Evolutionary conservation across 495 filamentous ascomycete genomes (phyloP).

Genomic region (Penicillium crystallinum): DNA sequence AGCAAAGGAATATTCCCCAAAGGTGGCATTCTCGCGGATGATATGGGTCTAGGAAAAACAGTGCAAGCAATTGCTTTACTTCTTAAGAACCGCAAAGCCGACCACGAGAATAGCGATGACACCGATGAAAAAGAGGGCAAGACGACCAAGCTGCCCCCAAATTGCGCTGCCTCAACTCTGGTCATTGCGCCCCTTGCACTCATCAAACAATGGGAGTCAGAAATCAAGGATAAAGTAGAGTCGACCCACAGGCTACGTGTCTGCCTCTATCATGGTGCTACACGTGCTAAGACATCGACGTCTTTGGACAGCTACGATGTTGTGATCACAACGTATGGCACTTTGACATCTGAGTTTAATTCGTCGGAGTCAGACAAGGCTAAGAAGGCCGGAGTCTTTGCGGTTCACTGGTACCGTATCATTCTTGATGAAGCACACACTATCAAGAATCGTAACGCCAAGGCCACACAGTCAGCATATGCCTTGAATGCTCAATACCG

Average conservation of each 20-base stretch:
- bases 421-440: constrained; percentile 96
- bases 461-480: constrained; percentile 83
- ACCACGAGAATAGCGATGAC: constrained; percentile 37
- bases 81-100: constrained; percentile 71
- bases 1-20: constrained; percentile 71
- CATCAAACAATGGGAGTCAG: constrained; percentile 95
- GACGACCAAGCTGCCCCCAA: constrained; percentile 52
- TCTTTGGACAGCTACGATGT: constrained; percentile 83
- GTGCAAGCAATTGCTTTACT: constrained; percentile 84
- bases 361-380: constrained; percentile 50
- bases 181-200: constrained; percentile 93
- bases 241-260: constrained; percentile 66
- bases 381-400: constrained; percentile 77
- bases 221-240: constrained; percentile 75
- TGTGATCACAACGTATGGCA: constrained; percentile 96
- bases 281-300: constrained; percentile 69
- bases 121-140: constrained; percentile 20
- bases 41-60: constrained; percentile 96
- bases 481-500: constrained; percentile 76
- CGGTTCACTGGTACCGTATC: constrained; percentile 88
- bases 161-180: constrained; percentile 71
- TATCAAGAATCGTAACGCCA: constrained; percentile 97
- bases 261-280: constrained; percentile 82
- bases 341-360: constrained; percentile 81
- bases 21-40: constrained; percentile 84